These are phyloP conservation scores for Irpex sp. DNA, from an alignment of 1,284 basidiomycete genomes.

Conservation along the genomic window DNA sequence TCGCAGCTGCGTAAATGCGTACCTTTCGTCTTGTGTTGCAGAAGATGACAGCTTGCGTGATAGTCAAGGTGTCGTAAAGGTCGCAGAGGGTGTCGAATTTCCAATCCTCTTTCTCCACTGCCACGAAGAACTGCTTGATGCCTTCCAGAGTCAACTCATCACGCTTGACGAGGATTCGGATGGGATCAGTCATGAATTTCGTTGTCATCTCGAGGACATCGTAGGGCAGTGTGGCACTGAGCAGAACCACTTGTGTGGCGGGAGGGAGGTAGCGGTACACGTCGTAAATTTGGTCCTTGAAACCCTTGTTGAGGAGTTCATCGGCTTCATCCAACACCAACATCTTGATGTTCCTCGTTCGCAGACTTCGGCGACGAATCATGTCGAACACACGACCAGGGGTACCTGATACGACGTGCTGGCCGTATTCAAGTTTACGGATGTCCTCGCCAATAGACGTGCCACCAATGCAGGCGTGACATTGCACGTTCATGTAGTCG, in stretches of 20 bases:
- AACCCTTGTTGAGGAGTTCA: constrained; percentile 96
- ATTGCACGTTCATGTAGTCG: constrained; percentile 99
- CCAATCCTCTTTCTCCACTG: constrained; percentile 99
- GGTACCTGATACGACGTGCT: constrained; percentile 97
- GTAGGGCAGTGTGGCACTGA: constrained; percentile 94
- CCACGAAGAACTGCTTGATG: constrained; percentile 99
- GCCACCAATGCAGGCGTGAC: constrained; percentile 98
- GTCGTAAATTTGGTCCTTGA: constrained; percentile 99
- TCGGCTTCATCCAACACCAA: constrained; percentile 98
- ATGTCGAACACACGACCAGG: constrained; percentile 99
- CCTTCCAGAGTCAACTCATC: constrained; percentile 99
- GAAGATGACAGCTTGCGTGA: constrained; percentile 99
- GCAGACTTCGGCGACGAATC: constrained; percentile 92
- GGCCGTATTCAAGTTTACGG: constrained; percentile 95
- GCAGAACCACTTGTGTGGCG: constrained; percentile 95
- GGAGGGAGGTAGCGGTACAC: constrained; percentile 98
- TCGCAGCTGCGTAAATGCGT: constrained; percentile 14
- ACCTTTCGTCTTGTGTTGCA: constrained; percentile 98
- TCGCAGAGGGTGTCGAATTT: constrained; percentile 99
- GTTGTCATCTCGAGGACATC: constrained; percentile 99
- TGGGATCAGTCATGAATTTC: constrained; percentile 99
- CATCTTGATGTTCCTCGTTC: constrained; percentile 99
- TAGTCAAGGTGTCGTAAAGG: constrained; percentile 97
- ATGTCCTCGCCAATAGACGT: constrained; percentile 99
- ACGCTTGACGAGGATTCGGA: constrained; percentile 98